phyloP scores from a whole-genome alignment of 192 early-diverging fungal genomes.

The Dissophora ornata region DNA sequence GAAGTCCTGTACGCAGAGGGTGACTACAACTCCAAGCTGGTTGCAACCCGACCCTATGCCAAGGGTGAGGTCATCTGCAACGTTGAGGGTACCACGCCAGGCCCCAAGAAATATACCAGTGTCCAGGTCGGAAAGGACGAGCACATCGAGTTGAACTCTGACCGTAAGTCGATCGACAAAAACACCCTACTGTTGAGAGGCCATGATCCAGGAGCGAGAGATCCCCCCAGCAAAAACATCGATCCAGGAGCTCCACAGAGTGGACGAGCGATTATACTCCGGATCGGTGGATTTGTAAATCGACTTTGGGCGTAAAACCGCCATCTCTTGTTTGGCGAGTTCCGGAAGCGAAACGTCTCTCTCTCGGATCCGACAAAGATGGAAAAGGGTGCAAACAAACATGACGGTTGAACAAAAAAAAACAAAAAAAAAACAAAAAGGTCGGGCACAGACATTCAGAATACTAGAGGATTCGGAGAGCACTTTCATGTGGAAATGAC shows the following conservation, averaged over 20 bases:
- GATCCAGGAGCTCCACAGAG: no score
- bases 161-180: slow-evolving; percentile 45
- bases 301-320: no score
- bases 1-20: slow-evolving; percentile 55
- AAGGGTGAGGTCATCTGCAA: slow-evolving; percentile 57
- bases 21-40: slow-evolving; percentile 60
- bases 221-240: no score
- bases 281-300: no score
- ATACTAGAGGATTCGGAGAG: no score
- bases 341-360: no score
- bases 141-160: slow-evolving; percentile 68
- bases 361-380: slow-evolving; percentile 2
- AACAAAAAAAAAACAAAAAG: background rate
- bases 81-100: slow-evolving; percentile 61
- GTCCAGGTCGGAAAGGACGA: slow-evolving; percentile 60
- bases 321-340: no score
- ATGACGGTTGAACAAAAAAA: background rate
- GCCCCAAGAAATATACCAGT: slow-evolving; percentile 63
- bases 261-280: no score
- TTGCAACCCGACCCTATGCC: slow-evolving; percentile 53
- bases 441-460: background rate
- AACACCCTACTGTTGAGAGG: no score
- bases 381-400: background rate
- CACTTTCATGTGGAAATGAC: no score
- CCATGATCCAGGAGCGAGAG: no score